phyloP scores from a whole-genome alignment of 306 rosid genomes.

The Amphicarpaea edgeworthii region DNA sequence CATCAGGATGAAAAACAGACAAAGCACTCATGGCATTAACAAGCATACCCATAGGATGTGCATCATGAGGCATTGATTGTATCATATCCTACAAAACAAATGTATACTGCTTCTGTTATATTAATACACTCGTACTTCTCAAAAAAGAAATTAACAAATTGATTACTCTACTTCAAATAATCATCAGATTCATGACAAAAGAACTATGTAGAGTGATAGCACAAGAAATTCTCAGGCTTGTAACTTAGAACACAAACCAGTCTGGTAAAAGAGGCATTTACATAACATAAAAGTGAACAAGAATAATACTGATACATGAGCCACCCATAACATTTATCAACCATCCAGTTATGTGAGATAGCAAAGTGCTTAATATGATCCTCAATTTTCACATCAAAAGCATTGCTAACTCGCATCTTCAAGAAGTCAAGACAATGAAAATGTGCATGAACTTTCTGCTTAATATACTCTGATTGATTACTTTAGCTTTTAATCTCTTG shows the following conservation, averaged over 20 bases:
- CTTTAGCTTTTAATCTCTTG: background rate
- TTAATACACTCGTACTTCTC: background rate
- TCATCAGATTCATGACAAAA: background rate
- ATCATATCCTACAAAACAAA: conserved; percentile 74
- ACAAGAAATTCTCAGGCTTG: background rate
- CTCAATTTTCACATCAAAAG: background rate
- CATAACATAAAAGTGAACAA: background rate
- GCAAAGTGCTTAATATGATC: conserved; percentile 1
- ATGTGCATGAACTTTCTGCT: conserved; percentile 7
- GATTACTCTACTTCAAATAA: conserved; percentile 4
- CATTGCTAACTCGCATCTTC: background rate
- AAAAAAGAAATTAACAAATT: background rate
- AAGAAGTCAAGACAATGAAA: background rate
- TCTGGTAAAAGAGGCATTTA: conserved; percentile 4
- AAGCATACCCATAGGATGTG: conserved; percentile 96
- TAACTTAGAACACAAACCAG: conserved; percentile 17
- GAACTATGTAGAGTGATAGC: background rate
- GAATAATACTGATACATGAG: conserved; percentile 4
- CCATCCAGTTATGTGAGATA: conserved; percentile 4
- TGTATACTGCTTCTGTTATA: conserved; percentile 23
- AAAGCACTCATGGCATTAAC: conserved; percentile 87
- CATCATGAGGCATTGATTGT: conserved; percentile 95
- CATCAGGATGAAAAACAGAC: conserved; percentile 91
- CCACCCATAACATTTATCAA: conserved; percentile 7
- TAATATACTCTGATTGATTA: background rate